Percentiles rank a stretch among this genome's conserved stretches.
These are phyloP conservation scores for Quercus parvula DNA, from an alignment of 306 rosid species.

Conservation along the genomic window DNA sequence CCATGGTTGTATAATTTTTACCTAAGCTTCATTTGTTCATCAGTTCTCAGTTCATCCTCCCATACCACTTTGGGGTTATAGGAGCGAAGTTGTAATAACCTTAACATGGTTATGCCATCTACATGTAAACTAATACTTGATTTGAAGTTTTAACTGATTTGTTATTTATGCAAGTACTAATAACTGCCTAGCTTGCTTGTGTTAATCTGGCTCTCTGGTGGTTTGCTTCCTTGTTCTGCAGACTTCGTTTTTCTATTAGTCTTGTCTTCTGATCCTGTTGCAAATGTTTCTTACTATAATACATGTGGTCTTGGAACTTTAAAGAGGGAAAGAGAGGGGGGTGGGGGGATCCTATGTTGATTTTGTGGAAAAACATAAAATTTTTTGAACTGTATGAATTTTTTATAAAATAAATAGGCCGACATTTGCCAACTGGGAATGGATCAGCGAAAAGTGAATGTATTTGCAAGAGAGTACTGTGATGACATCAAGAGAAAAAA, in stretches of 20 bases:
- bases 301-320: neutral
- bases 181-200: neutral
- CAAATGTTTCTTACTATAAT: neutral
- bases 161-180: neutral
- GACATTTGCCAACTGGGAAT: constrained; percentile 95
- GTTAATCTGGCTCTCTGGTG: neutral
- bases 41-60: neutral
- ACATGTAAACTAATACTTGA: neutral
- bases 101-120: neutral
- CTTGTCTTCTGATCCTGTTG: neutral
- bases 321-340: too few relatives aligned
- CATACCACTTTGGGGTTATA: neutral
- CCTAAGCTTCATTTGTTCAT: neutral
- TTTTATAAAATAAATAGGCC: constrained; percentile 44
- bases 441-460: constrained; percentile 89
- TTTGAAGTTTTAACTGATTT: neutral
- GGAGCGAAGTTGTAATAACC: neutral
- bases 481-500: constrained; percentile 84
- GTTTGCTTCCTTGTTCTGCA: neutral
- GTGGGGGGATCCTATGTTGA: neutral
- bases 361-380: constrained; percentile 16
- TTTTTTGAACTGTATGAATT: constrained; percentile 12
- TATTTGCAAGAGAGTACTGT: constrained; percentile 83
- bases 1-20: neutral
- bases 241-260: neutral